Base-by-base conservation (phyloP, 2,329 filamentous ascomycete genomes). In the Colletotrichum noveboracense region DNA sequence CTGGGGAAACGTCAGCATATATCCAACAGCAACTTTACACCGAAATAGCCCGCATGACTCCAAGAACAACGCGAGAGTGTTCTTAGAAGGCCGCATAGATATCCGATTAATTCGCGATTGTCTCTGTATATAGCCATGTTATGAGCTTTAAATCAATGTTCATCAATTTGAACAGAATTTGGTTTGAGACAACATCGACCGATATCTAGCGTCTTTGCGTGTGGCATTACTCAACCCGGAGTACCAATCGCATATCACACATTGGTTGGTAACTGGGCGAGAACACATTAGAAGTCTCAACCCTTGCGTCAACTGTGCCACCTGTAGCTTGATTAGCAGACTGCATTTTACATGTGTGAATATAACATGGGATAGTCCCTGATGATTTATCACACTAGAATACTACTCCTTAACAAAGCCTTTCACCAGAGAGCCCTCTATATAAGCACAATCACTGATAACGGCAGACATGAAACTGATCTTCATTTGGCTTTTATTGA, bases 401-500 rank as follows among this genome's bases (percentile, higher is more conserved):
- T 21, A 1, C 10, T 52, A 6, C 43, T 21, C 10, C 18, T 52
- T 1, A n/a, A 13, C 2, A 21, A 52, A 52, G n/a, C n/a, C 43
- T 21, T 4, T 21, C 0, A 52, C 43, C 43, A 52, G 43, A 52
- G n/a, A 48, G n/a, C 43, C 10, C 43, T 13, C n/a, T 6, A 24
- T 36, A 2, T 24, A 6, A 13, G 21, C n/a, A 65, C 7, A 28
- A 1, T 28, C 61, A 48, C 21, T 6, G 3, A 48, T 16, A 26
- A 16, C 5, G 5, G 55, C 14, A 26, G n/a, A 58, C 3, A 10
- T 10, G 14, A 6, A 13, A 21, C n/a, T 52, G 18, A 34, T 62
- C 36, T 58, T 43, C 30, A 34, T 48, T 34, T 67, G 62, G 62
- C 69, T 75, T 61, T 56, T 43, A 48, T 64, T 34, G 55, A 16